phyloP scores from a whole-genome alignment of 2,329 filamentous ascomycete species.

The Cladosporium oxysporum region DNA sequence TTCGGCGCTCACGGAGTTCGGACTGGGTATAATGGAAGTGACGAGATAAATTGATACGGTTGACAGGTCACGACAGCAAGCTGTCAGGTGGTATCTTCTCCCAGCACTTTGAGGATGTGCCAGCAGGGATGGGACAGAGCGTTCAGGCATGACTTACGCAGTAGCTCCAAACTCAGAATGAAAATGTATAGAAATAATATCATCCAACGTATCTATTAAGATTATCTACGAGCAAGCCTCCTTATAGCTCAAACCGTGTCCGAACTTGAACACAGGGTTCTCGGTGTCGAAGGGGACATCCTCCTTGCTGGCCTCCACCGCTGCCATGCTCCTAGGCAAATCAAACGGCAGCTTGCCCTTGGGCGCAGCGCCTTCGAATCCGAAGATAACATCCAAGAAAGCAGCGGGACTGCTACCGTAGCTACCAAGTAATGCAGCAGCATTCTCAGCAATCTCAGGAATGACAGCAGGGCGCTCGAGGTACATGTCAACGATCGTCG shows the following conservation, averaged over 20 bases:
- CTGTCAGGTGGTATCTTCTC: too few relatives aligned
- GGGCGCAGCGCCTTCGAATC: constrained; percentile 39
- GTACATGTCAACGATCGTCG: constrained; percentile 48
- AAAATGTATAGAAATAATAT: neutral
- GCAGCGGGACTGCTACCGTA: constrained; percentile 46
- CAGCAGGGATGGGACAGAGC: too few relatives aligned
- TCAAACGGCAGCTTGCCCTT: constrained; percentile 52
- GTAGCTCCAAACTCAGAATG: too few relatives aligned
- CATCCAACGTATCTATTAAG: neutral
- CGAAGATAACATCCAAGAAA: constrained; percentile 49
- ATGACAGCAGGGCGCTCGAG: constrained; percentile 48
- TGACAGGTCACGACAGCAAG: neutral
- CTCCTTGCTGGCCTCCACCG: constrained; percentile 42
- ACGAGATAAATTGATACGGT: neutral
- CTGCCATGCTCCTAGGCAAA: constrained; percentile 48
- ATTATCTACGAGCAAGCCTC: neutral
- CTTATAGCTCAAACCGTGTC: constrained; percentile 39
- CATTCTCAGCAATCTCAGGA: constrained; percentile 44
- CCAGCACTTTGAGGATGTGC: neutral
- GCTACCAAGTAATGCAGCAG: constrained; percentile 43
- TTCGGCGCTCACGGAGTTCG: neutral
- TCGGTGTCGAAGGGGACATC: constrained; percentile 44
- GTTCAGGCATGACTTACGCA: too few relatives aligned
- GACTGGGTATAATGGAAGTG: neutral
- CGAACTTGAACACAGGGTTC: constrained; percentile 40